Evolutionary conservation across 768 basidiomycete species (phyloP).

Genomic region (Boletus tylopilopsis): DNA sequence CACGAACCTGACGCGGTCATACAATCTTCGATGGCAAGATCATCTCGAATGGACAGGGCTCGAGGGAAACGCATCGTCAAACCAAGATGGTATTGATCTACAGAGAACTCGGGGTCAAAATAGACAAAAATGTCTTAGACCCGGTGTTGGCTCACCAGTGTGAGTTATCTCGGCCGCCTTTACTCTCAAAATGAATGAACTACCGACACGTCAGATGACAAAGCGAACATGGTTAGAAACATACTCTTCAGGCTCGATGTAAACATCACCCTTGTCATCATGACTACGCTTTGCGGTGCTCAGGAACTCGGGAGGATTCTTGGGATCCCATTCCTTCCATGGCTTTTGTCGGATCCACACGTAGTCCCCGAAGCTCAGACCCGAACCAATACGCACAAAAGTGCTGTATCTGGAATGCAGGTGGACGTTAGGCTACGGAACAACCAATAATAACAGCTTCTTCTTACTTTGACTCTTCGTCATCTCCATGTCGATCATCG

Average conservation of each 20-base stretch:
- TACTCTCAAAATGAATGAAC: conserved; percentile 90
- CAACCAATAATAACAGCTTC: not conserved
- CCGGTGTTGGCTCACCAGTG: conserved; percentile 54
- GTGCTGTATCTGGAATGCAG: conserved; percentile 61
- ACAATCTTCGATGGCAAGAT: conserved; percentile 69
- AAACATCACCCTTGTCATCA: conserved; percentile 88
- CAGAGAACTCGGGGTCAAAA: conserved; percentile 1
- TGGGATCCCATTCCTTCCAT: conserved; percentile 79
- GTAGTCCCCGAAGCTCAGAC: conserved; percentile 83
- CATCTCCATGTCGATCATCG: conserved; percentile 59
- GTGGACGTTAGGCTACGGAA: no score
- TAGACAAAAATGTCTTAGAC: not conserved
- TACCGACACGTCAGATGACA: conserved; percentile 28
- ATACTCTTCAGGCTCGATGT: conserved; percentile 86
- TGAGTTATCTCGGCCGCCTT: conserved; percentile 90
- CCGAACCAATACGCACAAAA: conserved; percentile 89
- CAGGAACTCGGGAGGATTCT: conserved; percentile 68
- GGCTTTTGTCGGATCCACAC: conserved; percentile 77
- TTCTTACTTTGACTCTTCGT: conserved; percentile 59
- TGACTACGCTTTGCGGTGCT: conserved; percentile 54
- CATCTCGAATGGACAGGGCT: conserved; percentile 74
- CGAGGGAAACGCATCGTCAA: conserved; percentile 95
- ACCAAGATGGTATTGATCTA: conserved; percentile 80
- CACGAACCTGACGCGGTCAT: conserved; percentile 60
- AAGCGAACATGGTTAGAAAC: conserved; percentile 11